Percentiles rank a stretch among this genome's conserved stretches.
phyloP scores from a whole-genome alignment of 768 basidiomycete species.

The Tephrocybe sp. region DNA sequence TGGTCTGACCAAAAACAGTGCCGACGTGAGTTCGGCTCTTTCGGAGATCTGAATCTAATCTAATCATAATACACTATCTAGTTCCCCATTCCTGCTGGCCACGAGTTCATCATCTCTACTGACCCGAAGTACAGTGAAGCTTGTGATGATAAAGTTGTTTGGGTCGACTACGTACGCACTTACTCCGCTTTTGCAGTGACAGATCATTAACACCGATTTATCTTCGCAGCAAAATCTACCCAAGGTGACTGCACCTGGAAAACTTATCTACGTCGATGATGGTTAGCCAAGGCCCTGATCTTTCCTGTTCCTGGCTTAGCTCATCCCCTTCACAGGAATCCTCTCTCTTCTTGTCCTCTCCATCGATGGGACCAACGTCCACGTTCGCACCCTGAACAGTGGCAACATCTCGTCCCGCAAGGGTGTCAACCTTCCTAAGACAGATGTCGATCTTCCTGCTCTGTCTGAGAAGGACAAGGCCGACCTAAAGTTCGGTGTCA shows the following conservation, averaged over 20 bases:
- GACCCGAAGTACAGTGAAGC: slow-evolving; percentile 77
- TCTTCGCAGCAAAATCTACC: slow-evolving; percentile 74
- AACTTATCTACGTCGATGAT: slow-evolving; percentile 97
- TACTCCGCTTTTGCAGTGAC: not conserved
- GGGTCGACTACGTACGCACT: slow-evolving; percentile 86
- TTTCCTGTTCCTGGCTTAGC: not conserved
- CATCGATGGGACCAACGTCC: slow-evolving; percentile 79
- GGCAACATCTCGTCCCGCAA: slow-evolving; percentile 94
- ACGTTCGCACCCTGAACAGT: slow-evolving; percentile 86
- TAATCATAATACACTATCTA: slow-evolving; percentile 26
- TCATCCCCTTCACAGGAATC: slow-evolving; percentile 51
- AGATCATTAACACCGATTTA: slow-evolving; percentile 1
- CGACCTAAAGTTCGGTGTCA: slow-evolving; percentile 92
- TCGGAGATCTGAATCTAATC: not conserved
- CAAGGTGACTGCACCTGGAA: slow-evolving; percentile 96
- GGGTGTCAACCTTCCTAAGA: slow-evolving; percentile 99
- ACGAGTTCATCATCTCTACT: slow-evolving; percentile 90
- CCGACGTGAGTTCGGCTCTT: slow-evolving; percentile 64
- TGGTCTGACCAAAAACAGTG: slow-evolving; percentile 83
- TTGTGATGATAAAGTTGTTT: slow-evolving; percentile 85
- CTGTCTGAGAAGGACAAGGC: slow-evolving; percentile 98
- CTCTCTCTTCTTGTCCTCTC: slow-evolving; percentile 90
- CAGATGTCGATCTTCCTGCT: slow-evolving; percentile 94
- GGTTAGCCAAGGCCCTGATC: slow-evolving; percentile 43
- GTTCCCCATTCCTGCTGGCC: slow-evolving; percentile 85